These are phyloP conservation scores for Monosporascus ibericus DNA, from an alignment of 2,329 filamentous ascomycete species.

Conservation along the genomic window DNA sequence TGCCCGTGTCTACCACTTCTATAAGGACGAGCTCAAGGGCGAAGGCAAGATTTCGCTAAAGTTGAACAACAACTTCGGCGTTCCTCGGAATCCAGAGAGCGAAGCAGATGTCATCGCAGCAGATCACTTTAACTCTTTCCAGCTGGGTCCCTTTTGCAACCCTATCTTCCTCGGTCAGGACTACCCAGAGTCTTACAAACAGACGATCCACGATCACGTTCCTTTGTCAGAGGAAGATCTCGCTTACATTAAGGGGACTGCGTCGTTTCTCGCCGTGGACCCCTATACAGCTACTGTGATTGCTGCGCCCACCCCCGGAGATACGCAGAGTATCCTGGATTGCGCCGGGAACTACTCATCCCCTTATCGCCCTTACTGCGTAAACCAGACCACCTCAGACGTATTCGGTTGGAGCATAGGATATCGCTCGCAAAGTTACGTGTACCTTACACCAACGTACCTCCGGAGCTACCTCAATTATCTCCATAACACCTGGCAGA, in stretches of 20 bases:
- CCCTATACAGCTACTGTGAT: slow-evolving; percentile 40
- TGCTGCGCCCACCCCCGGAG: slow-evolving; percentile 38
- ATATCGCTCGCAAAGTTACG: slow-evolving; percentile 47
- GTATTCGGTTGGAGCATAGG: slow-evolving; percentile 53
- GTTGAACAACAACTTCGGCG: slow-evolving; percentile 44
- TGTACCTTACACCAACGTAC: slow-evolving; percentile 54
- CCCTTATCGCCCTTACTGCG: slow-evolving; percentile 45
- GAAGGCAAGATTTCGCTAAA: slow-evolving; percentile 44
- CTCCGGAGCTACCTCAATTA: slow-evolving; percentile 51
- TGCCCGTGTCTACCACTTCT: slow-evolving; percentile 45
- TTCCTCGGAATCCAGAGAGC: slow-evolving; percentile 35
- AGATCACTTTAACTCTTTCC: slow-evolving; percentile 40
- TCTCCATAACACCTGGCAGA: slow-evolving; percentile 52
- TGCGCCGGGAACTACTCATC: slow-evolving; percentile 42
- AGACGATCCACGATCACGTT: slow-evolving; percentile 38
- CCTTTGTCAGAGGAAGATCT: slow-evolving; percentile 43
- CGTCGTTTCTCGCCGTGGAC: slow-evolving; percentile 52
- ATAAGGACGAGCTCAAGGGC: slow-evolving; percentile 46
- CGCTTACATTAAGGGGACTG: slow-evolving; percentile 40
- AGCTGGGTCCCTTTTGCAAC: slow-evolving; percentile 45
- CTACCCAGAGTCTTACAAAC: slow-evolving; percentile 41
- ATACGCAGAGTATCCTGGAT: slow-evolving; percentile 38
- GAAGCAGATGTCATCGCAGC: slow-evolving; percentile 37
- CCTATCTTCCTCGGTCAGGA: slow-evolving; percentile 46
- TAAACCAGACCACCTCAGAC: slow-evolving; percentile 39